Conservation (phyloP, 495 filamentous ascomycete genomes). For the Daldinia decipiens region DNA sequence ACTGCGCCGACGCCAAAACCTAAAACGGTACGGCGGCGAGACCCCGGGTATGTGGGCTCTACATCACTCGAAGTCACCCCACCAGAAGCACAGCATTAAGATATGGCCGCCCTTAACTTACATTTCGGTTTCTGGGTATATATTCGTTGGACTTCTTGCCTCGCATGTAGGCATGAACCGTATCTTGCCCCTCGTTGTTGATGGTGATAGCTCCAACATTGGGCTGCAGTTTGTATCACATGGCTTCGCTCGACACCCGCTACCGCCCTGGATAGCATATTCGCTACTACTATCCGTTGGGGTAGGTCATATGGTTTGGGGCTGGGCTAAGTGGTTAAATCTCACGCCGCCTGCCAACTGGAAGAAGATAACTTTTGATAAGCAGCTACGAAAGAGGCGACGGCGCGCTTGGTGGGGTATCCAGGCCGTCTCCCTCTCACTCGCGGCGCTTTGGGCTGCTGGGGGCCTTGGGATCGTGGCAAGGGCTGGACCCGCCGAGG, state of each 20-base stretch:
- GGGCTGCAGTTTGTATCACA: conserved; percentile 86
- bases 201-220: conserved; percentile 84
- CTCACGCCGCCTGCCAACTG: conserved; percentile 56
- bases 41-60: conserved; percentile 54
- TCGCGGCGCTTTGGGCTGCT: conserved; percentile 77
- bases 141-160: conserved; percentile 68
- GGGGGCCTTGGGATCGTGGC: conserved; percentile 83
- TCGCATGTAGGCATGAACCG: conserved; percentile 79
- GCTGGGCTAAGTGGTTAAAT: conserved; percentile 78
- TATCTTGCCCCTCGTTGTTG: conserved; percentile 72
- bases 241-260: conserved; percentile 76
- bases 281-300: conserved; percentile 72
- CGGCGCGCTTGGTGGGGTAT: conserved; percentile 74
- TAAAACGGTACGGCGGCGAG: conserved; percentile 72
- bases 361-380: conserved; percentile 59
- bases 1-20: conserved; percentile 71
- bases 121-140: conserved; percentile 73
- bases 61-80: conserved; percentile 33
- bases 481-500: conserved; percentile 71
- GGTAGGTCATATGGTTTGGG: conserved; percentile 84
- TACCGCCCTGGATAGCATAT: conserved; percentile 74
- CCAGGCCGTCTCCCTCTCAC: conserved; percentile 67
- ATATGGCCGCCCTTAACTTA: conserved; percentile 76
- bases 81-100: conserved; percentile 48
- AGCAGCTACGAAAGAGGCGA: conserved; percentile 56